Evolutionary conservation across 495 filamentous ascomycete genomes (phyloP).

Genomic region (Penicillium atrosanguineum): DNA sequence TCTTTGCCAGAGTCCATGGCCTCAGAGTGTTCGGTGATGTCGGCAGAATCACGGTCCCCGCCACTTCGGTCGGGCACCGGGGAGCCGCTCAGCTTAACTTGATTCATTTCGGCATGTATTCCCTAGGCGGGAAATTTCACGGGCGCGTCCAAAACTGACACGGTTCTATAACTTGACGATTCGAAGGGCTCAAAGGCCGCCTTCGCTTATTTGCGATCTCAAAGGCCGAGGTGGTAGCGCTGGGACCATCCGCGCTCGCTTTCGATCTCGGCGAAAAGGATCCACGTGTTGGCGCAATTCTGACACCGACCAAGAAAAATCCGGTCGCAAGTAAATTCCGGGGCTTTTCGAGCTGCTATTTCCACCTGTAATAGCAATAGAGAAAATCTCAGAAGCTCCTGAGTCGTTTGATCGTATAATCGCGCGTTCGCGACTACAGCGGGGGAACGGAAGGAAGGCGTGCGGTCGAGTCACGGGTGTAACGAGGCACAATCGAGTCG

Average conservation of each 20-base stretch:
- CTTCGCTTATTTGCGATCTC: conserved; percentile 11
- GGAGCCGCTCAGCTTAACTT: conserved; percentile 46
- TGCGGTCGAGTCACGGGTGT: conserved; percentile 23
- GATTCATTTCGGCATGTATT: conserved; percentile 50
- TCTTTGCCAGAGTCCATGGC: conserved; percentile 40
- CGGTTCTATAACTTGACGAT: background rate
- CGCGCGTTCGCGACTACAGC: conserved; percentile 27
- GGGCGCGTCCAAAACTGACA: background rate
- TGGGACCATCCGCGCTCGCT: conserved; percentile 21
- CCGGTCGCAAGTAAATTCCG: conserved; percentile 9
- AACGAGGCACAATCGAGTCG: conserved; percentile 28
- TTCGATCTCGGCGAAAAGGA: conserved; percentile 11
- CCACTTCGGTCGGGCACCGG: conserved; percentile 44
- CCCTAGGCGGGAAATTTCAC: conserved; percentile 1
- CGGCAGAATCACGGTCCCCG: conserved; percentile 49
- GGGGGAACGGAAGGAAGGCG: conserved; percentile 17
- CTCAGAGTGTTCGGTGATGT: conserved; percentile 47
- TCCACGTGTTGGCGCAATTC: conserved; percentile 20
- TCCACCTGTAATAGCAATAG: conserved; percentile 1
- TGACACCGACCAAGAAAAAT: background rate
- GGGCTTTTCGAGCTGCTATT: background rate
- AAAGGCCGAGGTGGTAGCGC: conserved; percentile 16
- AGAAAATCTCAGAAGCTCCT: background rate
- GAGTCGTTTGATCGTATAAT: conserved; percentile 15
- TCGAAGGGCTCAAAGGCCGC: background rate